Percentiles rank a stretch among this genome's conserved stretches.
Evolutionary conservation across 495 filamentous ascomycete species (phyloP).

Genomic region (Tuber brumale): DNA sequence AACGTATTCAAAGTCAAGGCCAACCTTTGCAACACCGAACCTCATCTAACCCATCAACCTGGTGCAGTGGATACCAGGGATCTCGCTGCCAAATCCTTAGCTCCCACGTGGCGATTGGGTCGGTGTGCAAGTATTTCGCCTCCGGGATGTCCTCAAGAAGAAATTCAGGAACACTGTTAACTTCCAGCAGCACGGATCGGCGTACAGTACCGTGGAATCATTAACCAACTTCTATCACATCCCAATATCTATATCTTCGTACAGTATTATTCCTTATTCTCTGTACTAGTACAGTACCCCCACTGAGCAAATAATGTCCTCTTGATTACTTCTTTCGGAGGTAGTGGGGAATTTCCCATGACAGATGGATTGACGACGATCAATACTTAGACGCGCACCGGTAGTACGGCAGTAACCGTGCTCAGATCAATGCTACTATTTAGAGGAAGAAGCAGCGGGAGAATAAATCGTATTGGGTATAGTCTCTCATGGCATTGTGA

Average conservation of each 20-base stretch:
- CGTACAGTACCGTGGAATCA: too few relatives aligned
- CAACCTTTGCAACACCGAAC: neutral
- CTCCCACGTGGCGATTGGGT: neutral
- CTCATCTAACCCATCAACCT: neutral
- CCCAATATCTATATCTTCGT: too few relatives aligned
- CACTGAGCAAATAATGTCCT: neutral
- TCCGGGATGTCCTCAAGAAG: too few relatives aligned
- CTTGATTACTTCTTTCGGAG: neutral
- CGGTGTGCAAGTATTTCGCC: neutral
- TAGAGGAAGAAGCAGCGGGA: neutral
- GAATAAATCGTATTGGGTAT: neutral
- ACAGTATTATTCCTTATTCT: neutral
- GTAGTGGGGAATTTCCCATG: neutral
- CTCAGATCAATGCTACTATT: neutral
- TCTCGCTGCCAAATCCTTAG: neutral
- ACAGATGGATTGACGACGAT: neutral
- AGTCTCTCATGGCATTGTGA: too few relatives aligned
- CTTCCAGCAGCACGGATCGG: neutral
- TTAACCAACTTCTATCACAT: neutral
- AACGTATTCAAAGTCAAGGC: neutral
- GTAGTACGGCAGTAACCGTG: neutral
- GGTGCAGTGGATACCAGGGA: neutral
- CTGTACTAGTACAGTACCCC: too few relatives aligned
- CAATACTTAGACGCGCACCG: neutral
- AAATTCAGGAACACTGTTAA: too few relatives aligned